phyloP scores from a whole-genome alignment of 306 rosid species.

The Cicer pinnatifidum region DNA sequence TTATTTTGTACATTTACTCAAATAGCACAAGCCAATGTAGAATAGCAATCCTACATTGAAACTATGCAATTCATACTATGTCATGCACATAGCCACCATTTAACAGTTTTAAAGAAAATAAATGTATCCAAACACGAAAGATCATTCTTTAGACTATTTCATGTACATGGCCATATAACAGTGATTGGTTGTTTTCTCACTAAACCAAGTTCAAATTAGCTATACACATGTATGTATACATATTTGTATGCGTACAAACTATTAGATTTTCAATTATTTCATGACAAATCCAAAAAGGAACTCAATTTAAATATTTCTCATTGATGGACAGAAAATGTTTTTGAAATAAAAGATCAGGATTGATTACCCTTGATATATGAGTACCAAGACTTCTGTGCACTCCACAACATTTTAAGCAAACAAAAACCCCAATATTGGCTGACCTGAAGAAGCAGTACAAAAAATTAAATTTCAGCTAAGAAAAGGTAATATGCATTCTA shows the following conservation, averaged over 20 bases:
- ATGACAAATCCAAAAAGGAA: neutral
- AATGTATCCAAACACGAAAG: conserved; percentile 9
- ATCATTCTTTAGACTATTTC: conserved; percentile 2
- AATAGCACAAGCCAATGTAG: too few relatives aligned
- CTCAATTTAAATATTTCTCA: conserved; percentile 6
- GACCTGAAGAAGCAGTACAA: conserved; percentile 64
- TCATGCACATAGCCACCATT: too few relatives aligned
- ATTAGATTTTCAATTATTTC: conserved; percentile 5
- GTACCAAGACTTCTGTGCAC: conserved; percentile 92
- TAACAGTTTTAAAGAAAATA: neutral
- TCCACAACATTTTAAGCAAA: conserved; percentile 91
- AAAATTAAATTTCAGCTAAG: conserved; percentile 34
- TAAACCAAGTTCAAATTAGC: conserved; percentile 23
- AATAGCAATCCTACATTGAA: too few relatives aligned
- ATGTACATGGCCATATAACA: conserved; percentile 19
- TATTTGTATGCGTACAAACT: neutral
- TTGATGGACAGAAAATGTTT: neutral
- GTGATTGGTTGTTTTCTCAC: conserved; percentile 1
- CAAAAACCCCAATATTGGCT: conserved; percentile 89
- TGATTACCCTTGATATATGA: conserved; percentile 83
- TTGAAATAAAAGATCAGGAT: conserved; percentile 17
- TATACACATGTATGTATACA: neutral
- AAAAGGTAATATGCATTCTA: conserved; percentile 8
- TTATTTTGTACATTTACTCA: too few relatives aligned
- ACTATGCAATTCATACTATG: too few relatives aligned